Evolutionary conservation across 2,329 filamentous ascomycete species (phyloP).

Genomic region (Fonsecaea monophora): DNA sequence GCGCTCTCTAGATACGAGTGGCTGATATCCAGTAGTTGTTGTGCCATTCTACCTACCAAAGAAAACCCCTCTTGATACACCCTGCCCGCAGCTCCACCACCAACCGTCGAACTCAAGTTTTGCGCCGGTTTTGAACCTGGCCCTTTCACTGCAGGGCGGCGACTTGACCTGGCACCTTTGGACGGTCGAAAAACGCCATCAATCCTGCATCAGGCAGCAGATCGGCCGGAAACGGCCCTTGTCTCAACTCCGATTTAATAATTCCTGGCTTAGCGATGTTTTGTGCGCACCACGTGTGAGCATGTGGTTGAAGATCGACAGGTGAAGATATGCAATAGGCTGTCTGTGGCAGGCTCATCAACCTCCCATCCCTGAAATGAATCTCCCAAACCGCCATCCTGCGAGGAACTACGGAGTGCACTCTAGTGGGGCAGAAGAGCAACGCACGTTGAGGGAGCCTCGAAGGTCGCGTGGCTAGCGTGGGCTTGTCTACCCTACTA

Average conservation of each 20-base stretch:
- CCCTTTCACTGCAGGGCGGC: slow-evolving; percentile 7
- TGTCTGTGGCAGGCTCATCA: background rate
- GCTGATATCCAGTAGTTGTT: background rate
- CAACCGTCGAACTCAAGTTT: background rate
- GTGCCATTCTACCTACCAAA: background rate
- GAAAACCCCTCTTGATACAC: background rate
- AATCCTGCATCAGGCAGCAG: slow-evolving; percentile 13
- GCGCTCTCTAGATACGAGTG: slow-evolving; percentile 13
- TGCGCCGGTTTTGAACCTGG: background rate
- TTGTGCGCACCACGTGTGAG: background rate
- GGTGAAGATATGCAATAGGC: background rate
- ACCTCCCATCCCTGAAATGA: background rate
- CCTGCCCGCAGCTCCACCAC: background rate
- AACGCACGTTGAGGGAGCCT: background rate
- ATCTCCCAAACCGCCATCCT: background rate
- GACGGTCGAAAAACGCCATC: slow-evolving; percentile 4
- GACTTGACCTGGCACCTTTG: slow-evolving; percentile 13
- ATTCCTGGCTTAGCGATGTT: slow-evolving; percentile 4
- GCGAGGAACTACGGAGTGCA: slow-evolving; percentile 1
- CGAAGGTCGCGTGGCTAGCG: background rate
- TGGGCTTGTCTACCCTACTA: background rate
- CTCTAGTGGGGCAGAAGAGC: background rate
- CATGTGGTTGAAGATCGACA: slow-evolving; percentile 5
- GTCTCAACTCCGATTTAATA: slow-evolving; percentile 21
- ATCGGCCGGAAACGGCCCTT: slow-evolving; percentile 11